Percentiles rank a stretch among this genome's conserved stretches.
phyloP scores from a whole-genome alignment of 148 eudicot species.

The Heliosperma pusillum region DNA sequence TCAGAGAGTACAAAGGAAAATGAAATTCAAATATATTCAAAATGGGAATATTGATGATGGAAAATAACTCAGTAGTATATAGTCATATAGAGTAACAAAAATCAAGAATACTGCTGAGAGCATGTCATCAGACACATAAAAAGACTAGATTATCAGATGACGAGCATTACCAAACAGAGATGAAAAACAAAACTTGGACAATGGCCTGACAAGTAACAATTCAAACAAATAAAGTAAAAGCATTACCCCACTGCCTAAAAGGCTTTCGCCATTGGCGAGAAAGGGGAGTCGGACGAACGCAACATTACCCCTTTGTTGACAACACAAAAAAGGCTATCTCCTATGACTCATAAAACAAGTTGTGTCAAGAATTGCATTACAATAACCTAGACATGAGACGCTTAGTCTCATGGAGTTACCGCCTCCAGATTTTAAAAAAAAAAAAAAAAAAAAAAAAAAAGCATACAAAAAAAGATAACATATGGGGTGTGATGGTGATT shows the following conservation, averaged over 20 bases:
- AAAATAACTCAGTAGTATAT: background rate
- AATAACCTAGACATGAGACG: no score
- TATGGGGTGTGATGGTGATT: no score
- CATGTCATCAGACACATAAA: no score
- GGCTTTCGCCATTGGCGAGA: background rate
- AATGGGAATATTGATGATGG: background rate
- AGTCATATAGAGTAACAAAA: no score
- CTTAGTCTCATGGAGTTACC: no score
- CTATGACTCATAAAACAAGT: background rate
- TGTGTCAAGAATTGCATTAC: background rate
- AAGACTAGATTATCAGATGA: no score
- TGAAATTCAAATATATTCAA: background rate
- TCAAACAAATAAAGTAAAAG: background rate
- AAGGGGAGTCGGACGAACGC: background rate
- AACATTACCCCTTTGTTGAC: background rate
- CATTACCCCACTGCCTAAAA: background rate
- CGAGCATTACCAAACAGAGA: background rate
- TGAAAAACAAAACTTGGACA: background rate
- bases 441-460: no score
- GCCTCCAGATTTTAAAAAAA: no score
- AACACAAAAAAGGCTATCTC: background rate
- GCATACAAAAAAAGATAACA: no score
- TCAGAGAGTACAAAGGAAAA: constrained; percentile 9
- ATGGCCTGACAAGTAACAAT: background rate
- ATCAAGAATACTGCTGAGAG: no score